These are phyloP conservation scores for Neospora caninum DNA, from an alignment of 169 alveolate genomes.

Conservation along the genomic window DNA sequence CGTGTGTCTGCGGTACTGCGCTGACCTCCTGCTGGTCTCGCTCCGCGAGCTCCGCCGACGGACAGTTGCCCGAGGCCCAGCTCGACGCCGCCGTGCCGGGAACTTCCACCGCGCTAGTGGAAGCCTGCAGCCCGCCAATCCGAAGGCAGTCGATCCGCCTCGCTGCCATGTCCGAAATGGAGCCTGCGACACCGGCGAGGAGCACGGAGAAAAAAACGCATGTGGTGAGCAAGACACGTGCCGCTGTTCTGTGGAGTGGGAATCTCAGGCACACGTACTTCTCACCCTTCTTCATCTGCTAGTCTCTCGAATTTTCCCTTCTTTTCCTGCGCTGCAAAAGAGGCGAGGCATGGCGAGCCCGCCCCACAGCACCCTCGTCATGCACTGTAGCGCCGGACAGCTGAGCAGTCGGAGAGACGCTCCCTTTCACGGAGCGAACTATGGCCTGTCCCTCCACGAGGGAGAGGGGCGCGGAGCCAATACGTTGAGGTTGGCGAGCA, in stretches of 20 bases:
- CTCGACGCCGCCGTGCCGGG: too few relatives aligned
- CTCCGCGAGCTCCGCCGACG: background rate
- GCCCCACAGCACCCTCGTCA: background rate
- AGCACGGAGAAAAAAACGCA: too few relatives aligned
- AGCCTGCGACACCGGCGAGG: too few relatives aligned
- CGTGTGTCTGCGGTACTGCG: conserved; percentile 7
- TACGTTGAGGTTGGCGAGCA: background rate
- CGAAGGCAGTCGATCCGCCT: too few relatives aligned
- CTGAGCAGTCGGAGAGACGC: background rate
- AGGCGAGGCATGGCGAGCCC: background rate
- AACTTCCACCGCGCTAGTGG: too few relatives aligned
- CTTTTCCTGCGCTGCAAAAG: background rate
- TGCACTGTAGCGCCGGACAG: background rate
- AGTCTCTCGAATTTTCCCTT: background rate
- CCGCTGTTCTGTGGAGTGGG: background rate
- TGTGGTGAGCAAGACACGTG: background rate
- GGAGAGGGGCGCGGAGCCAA: too few relatives aligned
- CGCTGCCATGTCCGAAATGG: too few relatives aligned
- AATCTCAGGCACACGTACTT: background rate
- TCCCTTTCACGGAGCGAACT: too few relatives aligned
- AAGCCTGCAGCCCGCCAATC: too few relatives aligned
- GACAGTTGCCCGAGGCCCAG: too few relatives aligned
- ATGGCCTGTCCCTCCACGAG: too few relatives aligned
- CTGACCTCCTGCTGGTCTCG: background rate
- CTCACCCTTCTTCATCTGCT: background rate